Percentiles rank a stretch among this genome's conserved stretches.
Evolutionary conservation across 768 basidiomycete species (phyloP).

Genomic region (Auriscalpium vulgare): DNA sequence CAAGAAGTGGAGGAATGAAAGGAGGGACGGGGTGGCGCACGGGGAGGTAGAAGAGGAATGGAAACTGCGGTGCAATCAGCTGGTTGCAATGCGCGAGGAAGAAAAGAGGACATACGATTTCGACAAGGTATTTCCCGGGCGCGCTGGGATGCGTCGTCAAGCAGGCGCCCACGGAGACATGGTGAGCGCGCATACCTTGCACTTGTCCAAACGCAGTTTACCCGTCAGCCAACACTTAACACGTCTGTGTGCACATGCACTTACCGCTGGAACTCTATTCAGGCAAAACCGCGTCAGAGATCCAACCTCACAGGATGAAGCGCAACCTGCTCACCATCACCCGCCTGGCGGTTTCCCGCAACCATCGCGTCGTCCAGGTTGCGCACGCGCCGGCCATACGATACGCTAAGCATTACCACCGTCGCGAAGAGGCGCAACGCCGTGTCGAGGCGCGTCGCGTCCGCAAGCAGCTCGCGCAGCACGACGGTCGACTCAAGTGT

Average conservation of each 20-base stretch:
- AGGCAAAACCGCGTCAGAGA: too few relatives aligned
- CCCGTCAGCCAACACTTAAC: too few relatives aligned
- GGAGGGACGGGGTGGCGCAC: neutral
- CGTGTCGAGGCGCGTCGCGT: neutral
- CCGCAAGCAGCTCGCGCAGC: slow-evolving; percentile 5
- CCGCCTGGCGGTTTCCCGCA: neutral
- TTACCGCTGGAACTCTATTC: too few relatives aligned
- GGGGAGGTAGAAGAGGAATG: slow-evolving; percentile 6
- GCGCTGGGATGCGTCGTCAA: neutral
- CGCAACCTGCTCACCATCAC: neutral
- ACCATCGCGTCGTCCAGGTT: slow-evolving; percentile 4
- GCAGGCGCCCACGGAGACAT: neutral
- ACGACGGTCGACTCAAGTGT: slow-evolving; percentile 6
- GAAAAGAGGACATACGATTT: neutral
- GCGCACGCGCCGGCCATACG: slow-evolving; percentile 4
- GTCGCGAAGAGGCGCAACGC: neutral
- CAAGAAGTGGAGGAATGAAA: neutral
- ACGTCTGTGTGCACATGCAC: too few relatives aligned
- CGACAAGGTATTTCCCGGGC: neutral
- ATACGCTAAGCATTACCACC: slow-evolving; percentile 1
- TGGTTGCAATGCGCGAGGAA: neutral
- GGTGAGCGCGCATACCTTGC: neutral
- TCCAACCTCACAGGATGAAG: too few relatives aligned
- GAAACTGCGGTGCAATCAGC: neutral
- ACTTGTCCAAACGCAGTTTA: neutral